Evolutionary conservation across 2,329 filamentous ascomycete genomes (phyloP), one percentile per base, ranked within the genome.

Genomic region (Cercospora berteroae): DNA sequence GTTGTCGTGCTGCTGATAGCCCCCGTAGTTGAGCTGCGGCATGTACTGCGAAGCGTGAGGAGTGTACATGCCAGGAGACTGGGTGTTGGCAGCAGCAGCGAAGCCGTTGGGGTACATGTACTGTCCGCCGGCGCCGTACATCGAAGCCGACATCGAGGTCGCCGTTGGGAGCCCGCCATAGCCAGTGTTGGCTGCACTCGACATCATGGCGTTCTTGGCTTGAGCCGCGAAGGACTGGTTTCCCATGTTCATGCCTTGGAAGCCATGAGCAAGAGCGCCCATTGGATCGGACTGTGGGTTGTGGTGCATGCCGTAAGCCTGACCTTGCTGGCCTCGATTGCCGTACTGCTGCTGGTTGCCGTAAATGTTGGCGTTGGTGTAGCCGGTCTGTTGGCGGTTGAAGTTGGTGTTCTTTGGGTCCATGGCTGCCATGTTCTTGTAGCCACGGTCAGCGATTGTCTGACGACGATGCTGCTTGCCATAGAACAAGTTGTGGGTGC

Each of bases 1-100:
- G 70, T 83, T 80, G 69, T 82, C 79, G 55, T 79, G 75, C 66
- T 79, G 79, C 68, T 83, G 81, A 60, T 83, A 83, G 70, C 79
- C 74, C 33, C 75, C 80, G 72, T 82, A 83, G 66, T 76, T 74
- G 60, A 78, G 72, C 71, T 79, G 81, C 31, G 79, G 79, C 67
- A 83, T 79, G 73, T 80, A 83, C 29, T 80, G 77, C 58, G 77
- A 77, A 61, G 74, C 74, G 27, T 79, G 77, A 36, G 81, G 80
- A 42, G 78, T 81, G 76, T 83, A 84, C 77, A 84, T 81, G 74
- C 76, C 78, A 7, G 81, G 71, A 23, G 75, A 74, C 67, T 78
- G 77, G 55, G 73, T 72, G 42, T 74, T 74, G 64, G 70, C 71
- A 61, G 39, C 69, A 56, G 68, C 65, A 57, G 70, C 71, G 68